Conservation (phyloP, 2,329 filamentous ascomycete species). For the Emydomyces testavorans region DNA sequence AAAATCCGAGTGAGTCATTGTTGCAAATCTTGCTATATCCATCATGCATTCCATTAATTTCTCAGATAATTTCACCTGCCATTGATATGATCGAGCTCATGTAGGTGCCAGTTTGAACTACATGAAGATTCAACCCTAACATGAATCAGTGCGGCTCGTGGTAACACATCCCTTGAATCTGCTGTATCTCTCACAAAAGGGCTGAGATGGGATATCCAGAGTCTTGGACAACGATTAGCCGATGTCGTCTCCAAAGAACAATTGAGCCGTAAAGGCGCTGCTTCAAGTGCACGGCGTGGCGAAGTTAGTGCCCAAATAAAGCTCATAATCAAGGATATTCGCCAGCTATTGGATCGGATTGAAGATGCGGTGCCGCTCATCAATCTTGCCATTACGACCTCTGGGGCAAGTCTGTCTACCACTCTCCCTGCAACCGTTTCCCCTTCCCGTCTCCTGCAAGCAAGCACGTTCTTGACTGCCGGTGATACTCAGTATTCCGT, state of each 20-base stretch:
- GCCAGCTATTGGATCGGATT: constrained; percentile 61
- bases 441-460: constrained; percentile 79
- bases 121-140: constrained; percentile 14
- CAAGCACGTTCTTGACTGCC: constrained; percentile 78
- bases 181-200: constrained; percentile 73
- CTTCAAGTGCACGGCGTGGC: constrained; percentile 37
- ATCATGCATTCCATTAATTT: not conserved
- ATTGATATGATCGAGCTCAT: constrained; percentile 90
- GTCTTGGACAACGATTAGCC: constrained; percentile 63
- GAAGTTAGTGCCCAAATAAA: constrained; percentile 54
- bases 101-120: constrained; percentile 35
- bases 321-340: constrained; percentile 63
- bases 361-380: constrained; percentile 86
- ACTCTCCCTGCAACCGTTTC: constrained; percentile 72
- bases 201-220: constrained; percentile 70
- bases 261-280: constrained; percentile 24
- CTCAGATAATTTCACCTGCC: constrained; percentile 70
- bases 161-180: constrained; percentile 72
- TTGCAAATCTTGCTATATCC: constrained; percentile 1
- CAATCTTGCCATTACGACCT: constrained; percentile 87
- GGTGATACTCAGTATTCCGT: constrained; percentile 73
- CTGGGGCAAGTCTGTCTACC: constrained; percentile 74
- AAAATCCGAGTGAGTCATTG: constrained; percentile 61
- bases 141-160: constrained; percentile 49
- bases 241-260: constrained; percentile 53